Percentiles rank a stretch among this genome's conserved stretches.
phyloP scores from a whole-genome alignment of 2,329 filamentous ascomycete genomes.

The Ascochyta pisi region DNA sequence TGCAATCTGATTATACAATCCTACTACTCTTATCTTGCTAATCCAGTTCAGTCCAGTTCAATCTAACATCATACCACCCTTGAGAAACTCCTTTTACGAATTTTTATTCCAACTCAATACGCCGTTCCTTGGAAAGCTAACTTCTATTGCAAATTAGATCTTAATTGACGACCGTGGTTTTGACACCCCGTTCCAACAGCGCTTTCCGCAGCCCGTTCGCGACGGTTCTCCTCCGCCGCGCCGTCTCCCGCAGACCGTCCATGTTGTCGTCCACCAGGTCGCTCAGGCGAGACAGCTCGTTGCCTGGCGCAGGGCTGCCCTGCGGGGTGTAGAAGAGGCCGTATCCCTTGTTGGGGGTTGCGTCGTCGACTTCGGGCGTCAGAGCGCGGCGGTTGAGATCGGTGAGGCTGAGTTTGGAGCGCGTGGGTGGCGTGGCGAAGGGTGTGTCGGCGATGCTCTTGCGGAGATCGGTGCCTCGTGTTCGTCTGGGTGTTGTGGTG shows the following conservation, averaged over 20 bases:
- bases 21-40: too few relatives aligned
- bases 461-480: conserved; percentile 23
- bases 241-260: conserved; percentile 44
- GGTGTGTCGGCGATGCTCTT: conserved; percentile 35
- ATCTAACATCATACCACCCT: too few relatives aligned
- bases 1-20: too few relatives aligned
- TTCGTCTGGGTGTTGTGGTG: conserved; percentile 30
- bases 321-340: conserved; percentile 46
- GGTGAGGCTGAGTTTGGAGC: conserved; percentile 41
- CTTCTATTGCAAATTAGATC: not conserved
- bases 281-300: conserved; percentile 45
- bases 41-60: too few relatives aligned
- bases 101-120: not conserved
- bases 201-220: conserved; percentile 47
- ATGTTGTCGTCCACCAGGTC: conserved; percentile 52
- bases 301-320: conserved; percentile 33
- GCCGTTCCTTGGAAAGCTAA: too few relatives aligned
- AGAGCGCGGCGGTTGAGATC: conserved; percentile 39
- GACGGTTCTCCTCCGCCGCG: conserved; percentile 48
- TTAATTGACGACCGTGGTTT: conserved; percentile 22
- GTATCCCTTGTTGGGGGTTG: conserved; percentile 41
- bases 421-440: conserved; percentile 48
- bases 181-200: conserved; percentile 44
- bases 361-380: conserved; percentile 39
- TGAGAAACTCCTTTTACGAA: too few relatives aligned